Evolutionary conservation across 306 rosid genomes (phyloP).

Genomic region (Cicer bijugum): DNA sequence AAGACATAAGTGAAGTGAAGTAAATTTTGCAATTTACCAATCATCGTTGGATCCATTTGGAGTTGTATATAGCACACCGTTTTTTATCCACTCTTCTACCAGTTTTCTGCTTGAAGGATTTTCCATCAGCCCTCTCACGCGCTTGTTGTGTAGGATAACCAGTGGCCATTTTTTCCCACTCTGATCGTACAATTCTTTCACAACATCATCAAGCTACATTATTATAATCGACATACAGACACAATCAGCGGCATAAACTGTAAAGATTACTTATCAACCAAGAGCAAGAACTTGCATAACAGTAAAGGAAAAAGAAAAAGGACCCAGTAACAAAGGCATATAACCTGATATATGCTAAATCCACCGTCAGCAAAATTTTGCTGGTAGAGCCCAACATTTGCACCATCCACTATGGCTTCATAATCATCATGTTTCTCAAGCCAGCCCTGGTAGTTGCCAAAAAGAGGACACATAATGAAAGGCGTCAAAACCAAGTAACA

Average conservation of each 20-base stretch:
- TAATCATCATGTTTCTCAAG: conserved; percentile 59
- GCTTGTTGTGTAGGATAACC: conserved; percentile 80
- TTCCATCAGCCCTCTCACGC: conserved; percentile 66
- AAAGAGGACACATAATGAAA: conserved; percentile 2
- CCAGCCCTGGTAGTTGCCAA: conserved; percentile 61
- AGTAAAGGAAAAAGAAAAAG: background rate
- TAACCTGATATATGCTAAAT: conserved; percentile 84
- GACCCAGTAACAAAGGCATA: conserved; percentile 30
- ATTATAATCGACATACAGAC: conserved; percentile 42
- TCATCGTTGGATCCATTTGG: conserved; percentile 94
- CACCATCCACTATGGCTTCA: conserved; percentile 86
- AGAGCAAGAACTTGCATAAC: background rate
- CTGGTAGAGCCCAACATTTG: conserved; percentile 90
- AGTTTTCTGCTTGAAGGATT: conserved; percentile 65
- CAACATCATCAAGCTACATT: conserved; percentile 81
- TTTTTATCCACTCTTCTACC: conserved; percentile 76
- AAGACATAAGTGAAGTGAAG: conserved; percentile 12
- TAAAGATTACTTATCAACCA: conserved; percentile 14
- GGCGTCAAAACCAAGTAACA: conserved; percentile 31
- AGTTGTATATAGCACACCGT: conserved; percentile 75
- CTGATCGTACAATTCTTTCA: conserved; percentile 64
- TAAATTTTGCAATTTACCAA: conserved; percentile 61
- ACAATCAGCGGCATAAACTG: conserved; percentile 43
- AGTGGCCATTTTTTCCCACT: conserved; percentile 80
- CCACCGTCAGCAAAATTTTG: conserved; percentile 95